Evolutionary conservation across 768 basidiomycete genomes (phyloP).

Genomic region (Peribolospora baueri): DNA sequence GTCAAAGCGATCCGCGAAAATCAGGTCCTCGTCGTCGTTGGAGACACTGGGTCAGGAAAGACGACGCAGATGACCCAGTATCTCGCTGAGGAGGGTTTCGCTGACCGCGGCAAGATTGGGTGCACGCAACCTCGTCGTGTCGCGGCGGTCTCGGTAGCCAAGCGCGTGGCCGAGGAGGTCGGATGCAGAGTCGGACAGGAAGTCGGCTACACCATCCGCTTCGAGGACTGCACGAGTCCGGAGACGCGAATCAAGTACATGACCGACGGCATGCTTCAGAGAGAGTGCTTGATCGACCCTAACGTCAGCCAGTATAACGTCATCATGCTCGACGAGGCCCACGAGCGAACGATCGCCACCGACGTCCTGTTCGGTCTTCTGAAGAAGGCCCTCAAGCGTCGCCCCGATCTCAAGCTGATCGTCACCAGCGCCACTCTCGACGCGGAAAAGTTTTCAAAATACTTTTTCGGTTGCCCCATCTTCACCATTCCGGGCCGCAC

Average conservation of each 20-base stretch:
- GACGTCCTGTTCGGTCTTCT: conserved; percentile 89
- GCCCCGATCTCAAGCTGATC: conserved; percentile 88
- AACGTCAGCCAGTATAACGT: conserved; percentile 79
- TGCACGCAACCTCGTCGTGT: conserved; percentile 99
- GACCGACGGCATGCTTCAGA: conserved; percentile 98
- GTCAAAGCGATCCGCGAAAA: conserved; percentile 76
- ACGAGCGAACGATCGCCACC: conserved; percentile 94
- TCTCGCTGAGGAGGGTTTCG: conserved; percentile 77
- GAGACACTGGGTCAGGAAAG: conserved; percentile 96
- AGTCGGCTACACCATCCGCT: conserved; percentile 95
- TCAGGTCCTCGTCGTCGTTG: conserved; percentile 92
- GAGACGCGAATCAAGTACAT: conserved; percentile 99
- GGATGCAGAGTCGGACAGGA: conserved; percentile 92
- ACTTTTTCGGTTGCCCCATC: conserved; percentile 96
- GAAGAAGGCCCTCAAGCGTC: conserved; percentile 83
- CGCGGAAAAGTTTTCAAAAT: conserved; percentile 96
- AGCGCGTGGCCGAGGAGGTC: conserved; percentile 94
- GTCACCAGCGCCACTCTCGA: conserved; percentile 98
- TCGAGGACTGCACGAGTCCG: conserved; percentile 95
- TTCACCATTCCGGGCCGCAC: conserved; percentile 99
- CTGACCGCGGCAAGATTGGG: conserved; percentile 72
- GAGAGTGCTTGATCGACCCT: conserved; percentile 89
- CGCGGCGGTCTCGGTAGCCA: conserved; percentile 96
- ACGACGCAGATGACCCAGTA: conserved; percentile 99
- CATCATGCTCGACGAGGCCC: conserved; percentile 95